Evolutionary conservation across 2,329 filamentous ascomycete species (phyloP), one percentile per base, ranked within the genome.

Genomic region (Colletotrichum sp.): DNA sequence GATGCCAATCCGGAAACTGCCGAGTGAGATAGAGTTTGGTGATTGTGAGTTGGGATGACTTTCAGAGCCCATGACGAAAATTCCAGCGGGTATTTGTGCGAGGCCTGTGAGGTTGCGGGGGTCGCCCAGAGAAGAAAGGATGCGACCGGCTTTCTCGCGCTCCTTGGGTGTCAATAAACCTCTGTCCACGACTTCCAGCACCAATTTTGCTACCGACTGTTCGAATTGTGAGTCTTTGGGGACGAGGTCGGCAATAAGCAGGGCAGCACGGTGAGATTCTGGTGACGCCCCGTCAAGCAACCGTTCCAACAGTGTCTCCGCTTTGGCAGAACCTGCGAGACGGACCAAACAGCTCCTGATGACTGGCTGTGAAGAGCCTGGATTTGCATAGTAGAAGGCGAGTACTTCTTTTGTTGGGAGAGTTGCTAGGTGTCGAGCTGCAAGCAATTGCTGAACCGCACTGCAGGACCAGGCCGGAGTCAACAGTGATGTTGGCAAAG

Each of bases 31-130:
- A 14, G 14, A 13, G 2, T 18, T 12, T 8, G n/a, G 4, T 26
- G 67, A 67, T 2, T 52, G 59, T 21, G 71, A 71, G 36, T 74
- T 71, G 14, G 71, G 71, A 58, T 74, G 66, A 14, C 56, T 71
- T 26, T 32, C 26, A n/a, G 71, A 74, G 5, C 71, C 71, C 67
- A 74, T 71, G 6, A 16, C 13, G 26, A 74, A 74, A 14, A 6
- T 59, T 59, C 59, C 71, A 7, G 67, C 48, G 6, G 67, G 71
- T 8, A 71, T 16, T 10, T 38, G 32, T 28, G 59, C 48, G 21
- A 74, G 71, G 3, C 18, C 34, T 14, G 58, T 21, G 12, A 74
- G 48, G 55, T 74, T 59, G 38, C 71, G 71, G 4, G 71, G 71
- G 28, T 71, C 71, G 10, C 43, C 71, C 7, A 59, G 36, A 9